Evolutionary conservation across 2,329 filamentous ascomycete genomes (phyloP).

Genomic region (Bipolaris cookei): DNA sequence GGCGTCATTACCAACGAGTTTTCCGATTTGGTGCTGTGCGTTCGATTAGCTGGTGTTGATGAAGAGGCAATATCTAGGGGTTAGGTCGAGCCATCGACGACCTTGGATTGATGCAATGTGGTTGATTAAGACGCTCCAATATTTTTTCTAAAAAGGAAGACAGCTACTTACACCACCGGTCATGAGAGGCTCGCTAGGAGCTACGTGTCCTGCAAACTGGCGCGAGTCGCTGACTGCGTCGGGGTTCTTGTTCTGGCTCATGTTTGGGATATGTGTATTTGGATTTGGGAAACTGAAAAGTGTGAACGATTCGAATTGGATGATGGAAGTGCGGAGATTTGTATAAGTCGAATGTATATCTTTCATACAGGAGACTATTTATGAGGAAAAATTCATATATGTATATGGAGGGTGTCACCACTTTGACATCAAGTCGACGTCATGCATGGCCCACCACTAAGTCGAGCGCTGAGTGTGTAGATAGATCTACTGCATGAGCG

Average conservation of each 20-base stretch:
- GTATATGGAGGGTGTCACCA: conserved; percentile 18
- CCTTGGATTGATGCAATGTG: too few species aligned
- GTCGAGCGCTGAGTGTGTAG: background rate
- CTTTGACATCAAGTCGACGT: conserved; percentile 25
- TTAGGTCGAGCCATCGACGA: background rate
- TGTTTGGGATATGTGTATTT: conserved; percentile 50
- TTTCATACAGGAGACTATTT: background rate
- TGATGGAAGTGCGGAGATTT: background rate
- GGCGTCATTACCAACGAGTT: conserved; percentile 63
- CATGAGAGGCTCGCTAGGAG: conserved; percentile 60
- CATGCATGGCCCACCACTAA: conserved; percentile 8
- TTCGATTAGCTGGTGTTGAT: background rate
- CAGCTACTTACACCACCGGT: conserved; percentile 59
- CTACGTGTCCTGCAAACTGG: conserved; percentile 61
- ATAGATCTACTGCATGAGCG: background rate
- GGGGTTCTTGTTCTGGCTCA: conserved; percentile 58
- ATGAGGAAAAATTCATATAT: background rate
- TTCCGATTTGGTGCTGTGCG: conserved; percentile 68
- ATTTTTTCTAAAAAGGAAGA: background rate
- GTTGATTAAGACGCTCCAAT: background rate
- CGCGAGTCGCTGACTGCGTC: conserved; percentile 60
- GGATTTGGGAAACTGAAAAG: background rate
- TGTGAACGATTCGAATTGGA: background rate
- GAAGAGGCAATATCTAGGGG: background rate
- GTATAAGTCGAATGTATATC: background rate